Conservation (phyloP, 2,329 filamentous ascomycete genomes). For the Sporothrix mexicana region DNA sequence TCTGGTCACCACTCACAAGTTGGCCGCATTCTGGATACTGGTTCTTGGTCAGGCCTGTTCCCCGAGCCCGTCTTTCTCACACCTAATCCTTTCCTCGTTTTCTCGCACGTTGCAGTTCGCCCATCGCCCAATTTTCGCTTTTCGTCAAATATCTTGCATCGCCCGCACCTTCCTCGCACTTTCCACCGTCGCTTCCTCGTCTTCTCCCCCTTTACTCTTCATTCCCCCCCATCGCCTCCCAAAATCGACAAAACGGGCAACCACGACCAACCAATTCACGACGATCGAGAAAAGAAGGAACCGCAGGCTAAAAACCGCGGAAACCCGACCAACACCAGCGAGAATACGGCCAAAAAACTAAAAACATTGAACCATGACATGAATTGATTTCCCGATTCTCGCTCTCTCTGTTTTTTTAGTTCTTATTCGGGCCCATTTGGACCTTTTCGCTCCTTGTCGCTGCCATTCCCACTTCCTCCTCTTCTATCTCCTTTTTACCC, state of each 20-base stretch:
- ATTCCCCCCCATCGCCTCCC: background rate
- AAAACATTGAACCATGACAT: constrained; percentile 23
- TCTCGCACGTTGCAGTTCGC: constrained; percentile 25
- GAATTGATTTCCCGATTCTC: background rate
- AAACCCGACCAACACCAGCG: constrained; percentile 13
- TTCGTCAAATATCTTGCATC: constrained; percentile 11
- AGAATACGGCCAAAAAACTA: background rate
- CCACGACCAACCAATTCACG: constrained; percentile 19
- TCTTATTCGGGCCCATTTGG: constrained; percentile 22
- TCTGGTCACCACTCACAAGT: background rate
- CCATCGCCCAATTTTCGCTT: constrained; percentile 11
- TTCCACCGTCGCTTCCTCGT: constrained; percentile 17
- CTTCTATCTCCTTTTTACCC: background rate
- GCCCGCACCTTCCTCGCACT: constrained; percentile 12
- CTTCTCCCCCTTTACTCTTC: constrained; percentile 16
- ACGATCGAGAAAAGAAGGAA: constrained; percentile 4
- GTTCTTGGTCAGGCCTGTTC: constrained; percentile 23
- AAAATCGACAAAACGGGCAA: constrained; percentile 26
- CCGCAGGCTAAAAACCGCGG: constrained; percentile 14
- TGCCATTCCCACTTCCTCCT: constrained; percentile 3
- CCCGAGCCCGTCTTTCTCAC: background rate
- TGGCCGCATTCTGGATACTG: constrained; percentile 24
- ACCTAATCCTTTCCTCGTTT: constrained; percentile 1
- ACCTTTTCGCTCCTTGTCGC: constrained; percentile 23
- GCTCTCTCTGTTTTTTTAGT: background rate